Base-by-base conservation (phyloP, 2,329 filamentous ascomycete genomes). In the Fusarium camptoceras region DNA sequence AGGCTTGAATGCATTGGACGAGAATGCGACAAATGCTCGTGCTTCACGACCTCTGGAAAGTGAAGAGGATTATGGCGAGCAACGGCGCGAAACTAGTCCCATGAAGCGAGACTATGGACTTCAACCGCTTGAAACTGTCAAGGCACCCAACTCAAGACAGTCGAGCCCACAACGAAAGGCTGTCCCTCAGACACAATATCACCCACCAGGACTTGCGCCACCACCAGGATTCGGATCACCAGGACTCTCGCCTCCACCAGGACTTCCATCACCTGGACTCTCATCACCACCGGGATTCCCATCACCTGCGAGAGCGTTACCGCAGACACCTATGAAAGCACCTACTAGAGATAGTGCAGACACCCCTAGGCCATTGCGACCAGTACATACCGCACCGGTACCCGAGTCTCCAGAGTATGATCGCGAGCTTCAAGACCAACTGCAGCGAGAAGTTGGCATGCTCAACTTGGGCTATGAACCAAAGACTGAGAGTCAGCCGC, bases 1-100 rank as follows among this genome's bases (percentile, higher is more conserved):
- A 0, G 91, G 91, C 5, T 83, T 89, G 18, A 86, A 91, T 72
- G 85, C 89, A 0, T 89, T 97, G 89, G 94, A 93, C 71, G 93
- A 94, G 64, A 91, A 92, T 31, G 91, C 91, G 15, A 90, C 92
- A 20, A 97, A 97, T 78, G 88, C 92, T 20, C 87, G 94, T 61
- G 86, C 88, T 34, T 83, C 88, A 15, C 82, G 84, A 47, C 83
- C 85, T 3, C 76, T 83, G 18, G 87, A 88, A 27, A 81, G 76
- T 16, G 75, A 79, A 18, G 83, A 83, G 24, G 84, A 88, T 72
- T 86, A 86, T 50, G 85, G 83, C 44, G 87, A 89, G 67, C 81
- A 81, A 50, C 81, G 83, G 43, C 81, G 86, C 55, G 85, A 85
- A 51, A 75, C 74, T 16, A 87, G 85, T 72, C 87, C 87, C 2